Evolutionary conservation across 148 eudicot species (phyloP), one percentile per base, ranked within the genome.

Genomic region (Silene latifolia): DNA sequence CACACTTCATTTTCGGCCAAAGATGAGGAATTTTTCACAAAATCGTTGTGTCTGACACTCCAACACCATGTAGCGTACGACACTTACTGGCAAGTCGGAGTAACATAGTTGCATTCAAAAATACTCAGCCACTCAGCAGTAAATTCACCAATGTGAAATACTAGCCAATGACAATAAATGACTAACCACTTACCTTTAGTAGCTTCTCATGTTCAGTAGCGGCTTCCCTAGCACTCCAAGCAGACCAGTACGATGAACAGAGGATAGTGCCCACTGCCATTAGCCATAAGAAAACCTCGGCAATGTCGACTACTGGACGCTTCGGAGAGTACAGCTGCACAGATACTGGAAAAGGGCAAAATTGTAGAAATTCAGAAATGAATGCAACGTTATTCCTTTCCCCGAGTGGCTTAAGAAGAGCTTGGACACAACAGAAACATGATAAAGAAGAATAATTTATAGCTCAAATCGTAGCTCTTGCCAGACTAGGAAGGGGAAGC

Each of bases 211-310:
- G 90, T 63, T 92, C 95, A 68, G 82, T 75, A 80, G 83, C 82
- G 63, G 92, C 92, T 87, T 90, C 95, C 80, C 88, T 82, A 44
- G 95, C 88, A 88, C 87, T 88, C 94, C 91, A 88, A 61, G 95
- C 97, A 51, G 95, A 92, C 97, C 97, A 90, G 72, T 83, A 92
- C 67, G 97, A 92, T 63, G 95, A 92, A 86, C 97, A 92, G 46
- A 92, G 82, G 65, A 92, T 83, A 44, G 93, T 92, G 35, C 95
- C 91, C 68, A 89, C 95, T 51, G 97, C 94, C 87, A 89, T 89
- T 66, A 91, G 76, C 97, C 92, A 91, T 72, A 91, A 78, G 78
- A 91, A 89, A 13, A 90, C 89, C 83, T 91, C 97, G 56, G 94
- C 92, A 72, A 89, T 84, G 82, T 91, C 97, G 46, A 91, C 91